phyloP scores from a whole-genome alignment of 2,329 filamentous ascomycete genomes.

The Lachnellula cervina region DNA sequence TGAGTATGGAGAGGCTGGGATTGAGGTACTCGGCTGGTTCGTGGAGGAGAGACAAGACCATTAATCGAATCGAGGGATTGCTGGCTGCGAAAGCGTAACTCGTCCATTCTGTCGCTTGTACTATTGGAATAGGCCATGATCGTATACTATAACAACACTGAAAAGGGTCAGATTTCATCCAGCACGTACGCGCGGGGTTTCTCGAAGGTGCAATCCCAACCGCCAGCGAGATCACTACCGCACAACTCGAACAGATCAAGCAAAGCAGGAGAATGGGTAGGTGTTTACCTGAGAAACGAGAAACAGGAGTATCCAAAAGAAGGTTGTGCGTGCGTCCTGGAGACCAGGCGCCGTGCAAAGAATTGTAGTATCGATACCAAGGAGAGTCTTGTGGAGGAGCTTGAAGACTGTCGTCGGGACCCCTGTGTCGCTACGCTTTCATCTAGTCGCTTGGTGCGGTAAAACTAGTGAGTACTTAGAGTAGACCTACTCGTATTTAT shows the following conservation, averaged over 20 bases:
- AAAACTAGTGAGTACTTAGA: neutral
- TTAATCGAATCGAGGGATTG: conserved; percentile 74
- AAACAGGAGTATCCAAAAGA: conserved; percentile 11
- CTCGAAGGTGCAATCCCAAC: neutral
- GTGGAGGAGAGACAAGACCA: conserved; percentile 68
- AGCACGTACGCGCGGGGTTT: conserved; percentile 1
- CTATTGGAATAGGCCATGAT: conserved; percentile 61
- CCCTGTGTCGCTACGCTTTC: neutral
- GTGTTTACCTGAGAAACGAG: conserved; percentile 6
- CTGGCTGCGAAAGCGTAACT: conserved; percentile 70
- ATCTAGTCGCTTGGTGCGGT: neutral
- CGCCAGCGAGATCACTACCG: neutral
- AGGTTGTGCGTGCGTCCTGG: conserved; percentile 12
- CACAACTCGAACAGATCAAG: neutral
- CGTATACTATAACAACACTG: conserved; percentile 27
- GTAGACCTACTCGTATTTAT: neutral
- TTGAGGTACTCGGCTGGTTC: conserved; percentile 56
- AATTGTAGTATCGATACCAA: conserved; percentile 13
- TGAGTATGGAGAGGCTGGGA: conserved; percentile 49
- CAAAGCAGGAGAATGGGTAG: neutral
- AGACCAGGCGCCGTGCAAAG: conserved; percentile 14
- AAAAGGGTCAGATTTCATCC: conserved; percentile 17
- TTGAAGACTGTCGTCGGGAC: neutral
- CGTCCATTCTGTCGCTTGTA: conserved; percentile 66
- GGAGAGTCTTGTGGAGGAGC: neutral